Evolutionary conservation across 495 filamentous ascomycete genomes (phyloP).

Genomic region (Penicillium macrosclerotiorum): DNA sequence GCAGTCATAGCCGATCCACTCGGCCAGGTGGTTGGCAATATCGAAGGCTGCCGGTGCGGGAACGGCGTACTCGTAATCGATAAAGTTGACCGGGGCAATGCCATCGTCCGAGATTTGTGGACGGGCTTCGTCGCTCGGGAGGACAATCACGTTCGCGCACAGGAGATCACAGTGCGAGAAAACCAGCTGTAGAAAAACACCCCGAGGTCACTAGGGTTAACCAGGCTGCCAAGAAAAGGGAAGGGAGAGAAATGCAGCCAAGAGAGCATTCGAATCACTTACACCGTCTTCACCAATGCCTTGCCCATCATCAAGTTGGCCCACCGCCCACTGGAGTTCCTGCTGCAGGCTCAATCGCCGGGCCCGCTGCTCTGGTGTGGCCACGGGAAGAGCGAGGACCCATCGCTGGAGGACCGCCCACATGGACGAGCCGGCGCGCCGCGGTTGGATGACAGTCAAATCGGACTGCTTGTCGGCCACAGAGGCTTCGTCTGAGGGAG

Average conservation of each 20-base stretch:
- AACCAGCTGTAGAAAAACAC: slow-evolving; percentile 59
- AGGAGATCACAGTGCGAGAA: slow-evolving; percentile 96
- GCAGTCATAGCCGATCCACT: slow-evolving; percentile 97
- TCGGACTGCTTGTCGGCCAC: slow-evolving; percentile 21
- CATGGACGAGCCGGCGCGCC: slow-evolving; percentile 69
- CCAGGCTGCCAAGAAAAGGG: background rate
- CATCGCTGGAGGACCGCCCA: slow-evolving; percentile 97
- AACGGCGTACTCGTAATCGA: slow-evolving; percentile 97
- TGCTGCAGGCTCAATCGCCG: slow-evolving; percentile 67
- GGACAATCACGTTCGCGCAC: slow-evolving; percentile 89
- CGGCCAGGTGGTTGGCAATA: slow-evolving; percentile 97
- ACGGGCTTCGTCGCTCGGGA: slow-evolving; percentile 48
- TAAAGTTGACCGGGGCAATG: slow-evolving; percentile 70
- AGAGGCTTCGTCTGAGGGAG: slow-evolving; percentile 10
- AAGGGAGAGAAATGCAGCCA: background rate
- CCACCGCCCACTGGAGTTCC: slow-evolving; percentile 68
- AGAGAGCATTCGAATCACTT: slow-evolving; percentile 33
- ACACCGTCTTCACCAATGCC: slow-evolving; percentile 73
- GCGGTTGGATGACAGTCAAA: slow-evolving; percentile 56
- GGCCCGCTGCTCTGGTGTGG: slow-evolving; percentile 61
- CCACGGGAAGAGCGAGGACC: slow-evolving; percentile 78
- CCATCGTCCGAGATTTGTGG: slow-evolving; percentile 29
- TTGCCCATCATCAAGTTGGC: slow-evolving; percentile 67
- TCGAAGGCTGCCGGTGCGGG: slow-evolving; percentile 97
- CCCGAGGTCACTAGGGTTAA: slow-evolving; percentile 1